Evolutionary conservation across 2,329 filamentous ascomycete species (phyloP), one percentile per base, ranked within the genome.

Genomic region (Dendryphion nanum): DNA sequence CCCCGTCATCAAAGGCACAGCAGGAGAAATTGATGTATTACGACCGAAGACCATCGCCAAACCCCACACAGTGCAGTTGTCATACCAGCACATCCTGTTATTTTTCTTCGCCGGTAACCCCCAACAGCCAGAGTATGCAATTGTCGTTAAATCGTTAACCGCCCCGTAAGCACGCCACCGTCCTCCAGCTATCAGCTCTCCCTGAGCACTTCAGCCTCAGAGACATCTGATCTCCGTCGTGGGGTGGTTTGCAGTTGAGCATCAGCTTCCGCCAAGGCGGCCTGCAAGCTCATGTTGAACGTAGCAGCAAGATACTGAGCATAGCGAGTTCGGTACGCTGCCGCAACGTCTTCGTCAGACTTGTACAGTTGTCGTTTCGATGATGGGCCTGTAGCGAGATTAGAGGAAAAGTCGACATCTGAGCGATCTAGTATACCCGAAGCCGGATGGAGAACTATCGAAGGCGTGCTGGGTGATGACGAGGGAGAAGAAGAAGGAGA

Each of bases 341-440:
- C 50, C 17, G 60, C 53, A 36, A 54, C 45, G 37, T 64, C 52
- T 35, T 59, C 50, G 41, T 41, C 55, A 18, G 61, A 57, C 44
- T 61, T 61, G 50, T 53, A 59, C 40, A 66, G 48, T 48, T 61
- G 50, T 45, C 50, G 51, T 51, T 54, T 58, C 55, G 55, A 48
- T 39, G 57, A 49, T 37, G 47, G 42, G 50, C 58, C 60, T 64
- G 53, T 38, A 47, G 42, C 40, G 48, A 50, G 54, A 57, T 65
- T 63, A 62, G 61, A 64, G 33, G 48, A 44, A 55, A 53, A 57
- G 59, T 50, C 50, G 57, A 49, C 48, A 50, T 57, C 47, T 59
- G 56, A 55, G 57, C 52, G 61, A 60, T 63, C 57, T 55, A 56
- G 57, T 63, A 64, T 64, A 65, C 62, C 62, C 61, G 59, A 57